phyloP scores from a whole-genome alignment of 2,329 filamentous ascomycete species.

The Fusarium liriodendri region DNA sequence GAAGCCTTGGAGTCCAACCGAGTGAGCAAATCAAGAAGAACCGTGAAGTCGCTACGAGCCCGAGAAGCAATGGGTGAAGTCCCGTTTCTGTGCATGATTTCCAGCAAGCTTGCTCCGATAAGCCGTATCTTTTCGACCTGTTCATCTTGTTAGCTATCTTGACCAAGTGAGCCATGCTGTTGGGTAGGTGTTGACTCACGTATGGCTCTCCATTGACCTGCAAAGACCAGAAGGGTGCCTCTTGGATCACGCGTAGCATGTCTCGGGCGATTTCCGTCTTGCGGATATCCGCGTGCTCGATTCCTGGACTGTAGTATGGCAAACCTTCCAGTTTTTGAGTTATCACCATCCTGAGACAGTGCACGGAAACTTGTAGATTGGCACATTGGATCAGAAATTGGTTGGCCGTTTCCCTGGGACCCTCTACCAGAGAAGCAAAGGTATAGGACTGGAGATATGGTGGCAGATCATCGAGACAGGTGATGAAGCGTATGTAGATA shows the following conservation, averaged over 20 bases:
- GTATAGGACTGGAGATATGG: constrained; percentile 49
- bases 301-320: constrained; percentile 44
- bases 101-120: constrained; percentile 52
- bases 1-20: constrained; percentile 57
- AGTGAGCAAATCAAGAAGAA: constrained; percentile 55
- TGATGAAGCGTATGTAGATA: constrained; percentile 54
- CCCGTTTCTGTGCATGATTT: constrained; percentile 53
- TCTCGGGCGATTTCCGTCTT: constrained; percentile 58
- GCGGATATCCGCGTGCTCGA: constrained; percentile 47
- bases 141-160: neutral
- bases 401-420: constrained; percentile 37
- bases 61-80: constrained; percentile 51
- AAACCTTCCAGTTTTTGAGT: constrained; percentile 50
- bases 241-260: constrained; percentile 54
- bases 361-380: constrained; percentile 54
- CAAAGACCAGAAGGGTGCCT: constrained; percentile 55
- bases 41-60: constrained; percentile 52
- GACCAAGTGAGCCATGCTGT: too few relatives aligned
- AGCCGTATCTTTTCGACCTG: constrained; percentile 55
- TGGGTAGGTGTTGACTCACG: constrained; percentile 38
- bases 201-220: constrained; percentile 55
- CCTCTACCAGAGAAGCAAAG: constrained; percentile 25
- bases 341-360: constrained; percentile 57
- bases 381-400: constrained; percentile 54
- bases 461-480: constrained; percentile 54